Conservation (phyloP, 176 grass and related monocot genomes). For the Neostapfia colusana region DNA sequence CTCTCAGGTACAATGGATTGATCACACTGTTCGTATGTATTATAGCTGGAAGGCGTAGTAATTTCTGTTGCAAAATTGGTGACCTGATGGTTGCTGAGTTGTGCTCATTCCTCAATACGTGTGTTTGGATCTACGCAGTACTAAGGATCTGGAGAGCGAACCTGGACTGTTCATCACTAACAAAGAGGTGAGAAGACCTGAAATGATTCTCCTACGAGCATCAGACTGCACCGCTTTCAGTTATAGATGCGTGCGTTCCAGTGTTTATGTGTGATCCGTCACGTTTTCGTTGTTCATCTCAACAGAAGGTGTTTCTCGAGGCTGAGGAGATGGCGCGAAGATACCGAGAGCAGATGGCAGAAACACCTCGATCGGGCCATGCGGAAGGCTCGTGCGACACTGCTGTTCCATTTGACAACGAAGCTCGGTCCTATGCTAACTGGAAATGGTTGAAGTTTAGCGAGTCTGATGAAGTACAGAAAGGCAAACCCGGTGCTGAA, state of each 20-base stretch:
- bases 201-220: neutral
- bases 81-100: neutral
- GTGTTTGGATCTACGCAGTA: constrained; percentile 35
- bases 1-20: constrained; percentile 58
- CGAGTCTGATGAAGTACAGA: constrained; percentile 27
- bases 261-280: neutral
- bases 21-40: neutral
- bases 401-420: constrained; percentile 52
- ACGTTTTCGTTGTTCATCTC: neutral
- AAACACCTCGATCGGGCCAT: constrained; percentile 8
- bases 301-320: constrained; percentile 76
- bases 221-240: neutral
- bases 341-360: constrained; percentile 46
- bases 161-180: constrained; percentile 66
- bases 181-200: constrained; percentile 49
- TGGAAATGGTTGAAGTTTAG: constrained; percentile 76
- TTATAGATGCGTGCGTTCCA: neutral
- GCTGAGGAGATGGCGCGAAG: constrained; percentile 66
- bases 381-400: neutral
- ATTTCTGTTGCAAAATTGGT: neutral
- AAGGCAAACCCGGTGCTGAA: neutral
- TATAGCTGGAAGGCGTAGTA: neutral
- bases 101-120: neutral
- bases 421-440: constrained; percentile 60
- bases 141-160: constrained; percentile 72